A percentile compares a stretch with the other conserved stretches of the same genome.
phyloP scores from a whole-genome alignment of 2,329 filamentous ascomycete genomes.

The Exophiala sp. region DNA sequence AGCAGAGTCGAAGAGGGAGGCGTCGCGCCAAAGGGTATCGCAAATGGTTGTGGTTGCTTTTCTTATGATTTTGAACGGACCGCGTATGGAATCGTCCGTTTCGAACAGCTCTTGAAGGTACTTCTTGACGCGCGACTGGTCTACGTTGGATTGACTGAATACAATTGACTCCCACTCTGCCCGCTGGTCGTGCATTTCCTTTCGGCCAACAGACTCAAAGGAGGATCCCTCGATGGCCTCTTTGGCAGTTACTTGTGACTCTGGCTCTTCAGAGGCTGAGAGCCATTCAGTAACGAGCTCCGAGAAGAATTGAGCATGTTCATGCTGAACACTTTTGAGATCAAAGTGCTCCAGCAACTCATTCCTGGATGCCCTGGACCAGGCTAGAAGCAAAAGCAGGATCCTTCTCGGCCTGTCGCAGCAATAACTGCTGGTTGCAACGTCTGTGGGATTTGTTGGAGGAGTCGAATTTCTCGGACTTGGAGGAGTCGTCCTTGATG shows the following conservation, averaged over 20 bases:
- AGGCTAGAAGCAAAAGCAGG: constrained; percentile 49
- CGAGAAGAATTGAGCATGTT: constrained; percentile 56
- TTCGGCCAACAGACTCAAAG: constrained; percentile 50
- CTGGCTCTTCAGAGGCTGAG: constrained; percentile 32
- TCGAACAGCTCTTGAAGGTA: constrained; percentile 54
- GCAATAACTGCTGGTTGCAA: constrained; percentile 49
- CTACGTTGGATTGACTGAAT: constrained; percentile 49
- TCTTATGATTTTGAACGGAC: constrained; percentile 44
- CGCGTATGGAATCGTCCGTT: constrained; percentile 38
- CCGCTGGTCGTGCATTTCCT: constrained; percentile 54
- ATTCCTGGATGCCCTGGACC: constrained; percentile 46
- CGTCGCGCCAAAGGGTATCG: constrained; percentile 28
- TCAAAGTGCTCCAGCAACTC: constrained; percentile 47
- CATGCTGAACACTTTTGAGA: constrained; percentile 52
- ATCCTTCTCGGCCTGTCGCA: constrained; percentile 54
- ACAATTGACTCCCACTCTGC: constrained; percentile 55
- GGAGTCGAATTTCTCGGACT: constrained; percentile 22
- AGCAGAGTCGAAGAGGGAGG: constrained; percentile 40
- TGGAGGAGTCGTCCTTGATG: constrained; percentile 35
- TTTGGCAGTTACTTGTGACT: constrained; percentile 16
- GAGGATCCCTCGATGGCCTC: constrained; percentile 31
- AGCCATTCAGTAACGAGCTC: constrained; percentile 56
- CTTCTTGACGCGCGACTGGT: constrained; percentile 43
- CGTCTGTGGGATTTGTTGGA: constrained; percentile 26
- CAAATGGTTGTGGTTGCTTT: constrained; percentile 40